These are phyloP conservation scores for Lablab purpureus DNA, from an alignment of 306 rosid species.

Conservation along the genomic window DNA sequence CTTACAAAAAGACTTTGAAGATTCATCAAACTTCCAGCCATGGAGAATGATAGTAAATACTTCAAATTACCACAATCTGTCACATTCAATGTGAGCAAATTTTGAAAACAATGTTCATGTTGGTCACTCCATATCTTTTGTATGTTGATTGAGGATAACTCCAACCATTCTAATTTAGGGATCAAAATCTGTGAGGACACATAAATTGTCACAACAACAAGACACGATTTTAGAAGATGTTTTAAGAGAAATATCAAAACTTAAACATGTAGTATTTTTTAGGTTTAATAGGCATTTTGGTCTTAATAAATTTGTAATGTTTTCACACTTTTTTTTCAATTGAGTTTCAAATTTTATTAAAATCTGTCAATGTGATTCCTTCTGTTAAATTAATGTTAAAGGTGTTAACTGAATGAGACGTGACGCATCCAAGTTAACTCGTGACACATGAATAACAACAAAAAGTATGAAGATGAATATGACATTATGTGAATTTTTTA, in stretches of 20 bases:
- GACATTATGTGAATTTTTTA: too few relatives aligned
- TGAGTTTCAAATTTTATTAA: too few relatives aligned
- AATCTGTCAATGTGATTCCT: too few relatives aligned
- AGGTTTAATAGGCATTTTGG: too few relatives aligned
- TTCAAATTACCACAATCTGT: background rate
- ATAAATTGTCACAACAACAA: background rate
- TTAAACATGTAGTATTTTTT: background rate
- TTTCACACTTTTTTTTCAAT: too few relatives aligned
- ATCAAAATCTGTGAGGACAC: conserved; percentile 26
- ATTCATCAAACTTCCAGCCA: conserved; percentile 18
- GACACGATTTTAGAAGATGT: background rate
- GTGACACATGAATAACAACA: too few relatives aligned
- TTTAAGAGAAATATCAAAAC: background rate
- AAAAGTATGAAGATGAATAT: too few relatives aligned
- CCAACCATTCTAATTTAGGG: conserved; percentile 42
- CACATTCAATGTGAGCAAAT: conserved; percentile 18
- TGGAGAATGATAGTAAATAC: conserved; percentile 32
- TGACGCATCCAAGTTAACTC: too few relatives aligned
- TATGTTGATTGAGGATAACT: conserved; percentile 31
- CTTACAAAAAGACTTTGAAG: conserved; percentile 33
- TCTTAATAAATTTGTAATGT: too few relatives aligned
- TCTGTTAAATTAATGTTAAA: too few relatives aligned
- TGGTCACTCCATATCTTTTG: conserved; percentile 31
- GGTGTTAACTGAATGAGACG: too few relatives aligned
- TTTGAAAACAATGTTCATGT: conserved; percentile 1